Evolutionary conservation across 1,139 yeast genomes (phyloP), one percentile per base, ranked within the genome.

Genomic region (Candida tetrigidarum): DNA sequence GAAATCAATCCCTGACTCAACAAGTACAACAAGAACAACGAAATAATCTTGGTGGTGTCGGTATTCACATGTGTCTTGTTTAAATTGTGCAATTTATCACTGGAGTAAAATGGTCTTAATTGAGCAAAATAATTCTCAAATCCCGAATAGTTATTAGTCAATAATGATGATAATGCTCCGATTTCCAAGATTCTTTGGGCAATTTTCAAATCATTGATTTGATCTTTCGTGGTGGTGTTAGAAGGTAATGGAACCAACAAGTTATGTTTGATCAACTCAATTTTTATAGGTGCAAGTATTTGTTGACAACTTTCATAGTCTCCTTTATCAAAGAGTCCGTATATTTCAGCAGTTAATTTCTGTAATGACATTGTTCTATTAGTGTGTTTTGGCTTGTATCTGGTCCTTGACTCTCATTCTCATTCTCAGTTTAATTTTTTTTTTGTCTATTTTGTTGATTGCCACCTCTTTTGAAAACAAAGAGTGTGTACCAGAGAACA

Each of bases 1-100:
- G 96, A 89, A 43, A 91, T 83, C 56, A 85, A 87, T 42, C 96
- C 96, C 60, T 86, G 86, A 12, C 96, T 81, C 52, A 93, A 77
- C 51, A 92, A 71, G 51, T 86, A 78, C 51, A 93, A 70, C 55
- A 93, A 73, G 58, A 89, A 86, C 47, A 93, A 76, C 44, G 96
- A 86, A 48, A 85, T 74, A 59, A 93, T 70, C 63, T 92, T 91
- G 58, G 85, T 86, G 58, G 86, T 82, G 44, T 71, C 74, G 20
- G 74, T 63, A 53, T 73, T 65, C 32, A 59, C 50, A 60, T 88
- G 86, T 11, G 44, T 35, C 39, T 76, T 76, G 25, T 85, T 80
- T 34, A 69, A 67, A 29, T 43, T 50, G 45, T 84, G 82, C 50
- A 86, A 65, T 38, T 66, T 63, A 20, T 61, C 54, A 60, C 74